Conservation (phyloP, 2,329 filamentous ascomycete species). For the Verticillium zaregamsianum region DNA sequence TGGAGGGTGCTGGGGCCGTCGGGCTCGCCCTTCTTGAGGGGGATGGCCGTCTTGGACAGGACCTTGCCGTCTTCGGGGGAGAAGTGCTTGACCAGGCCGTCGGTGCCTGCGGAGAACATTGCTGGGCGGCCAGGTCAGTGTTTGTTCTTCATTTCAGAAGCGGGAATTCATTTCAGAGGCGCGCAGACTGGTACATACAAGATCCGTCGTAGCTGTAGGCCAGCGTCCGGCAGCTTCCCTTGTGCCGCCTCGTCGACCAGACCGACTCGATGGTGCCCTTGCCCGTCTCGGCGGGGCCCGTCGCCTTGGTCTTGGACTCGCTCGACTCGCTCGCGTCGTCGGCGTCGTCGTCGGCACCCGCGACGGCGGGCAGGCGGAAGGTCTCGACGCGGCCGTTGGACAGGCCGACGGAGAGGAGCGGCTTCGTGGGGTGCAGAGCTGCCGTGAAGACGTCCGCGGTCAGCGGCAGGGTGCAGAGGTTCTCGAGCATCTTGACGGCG, state of each 20-base stretch:
- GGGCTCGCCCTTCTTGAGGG: slow-evolving; percentile 45
- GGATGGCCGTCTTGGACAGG: slow-evolving; percentile 76
- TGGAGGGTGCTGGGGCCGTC: slow-evolving; percentile 81
- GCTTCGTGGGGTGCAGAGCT: slow-evolving; percentile 77
- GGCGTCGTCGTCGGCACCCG: slow-evolving; percentile 37
- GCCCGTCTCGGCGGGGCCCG: slow-evolving; percentile 33
- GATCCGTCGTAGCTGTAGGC: slow-evolving; percentile 75
- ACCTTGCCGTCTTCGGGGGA: slow-evolving; percentile 61
- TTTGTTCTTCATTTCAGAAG: neutral
- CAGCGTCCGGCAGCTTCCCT: slow-evolving; percentile 84
- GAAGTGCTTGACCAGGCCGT: slow-evolving; percentile 55
- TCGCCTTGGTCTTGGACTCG: slow-evolving; percentile 36
- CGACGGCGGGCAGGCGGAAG: slow-evolving; percentile 60
- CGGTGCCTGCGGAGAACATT: slow-evolving; percentile 61
- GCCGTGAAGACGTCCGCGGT: slow-evolving; percentile 84
- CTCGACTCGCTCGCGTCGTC: slow-evolving; percentile 49
- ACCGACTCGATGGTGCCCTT: slow-evolving; percentile 73
- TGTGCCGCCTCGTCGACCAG: slow-evolving; percentile 87
- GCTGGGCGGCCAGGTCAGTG: slow-evolving; percentile 25
- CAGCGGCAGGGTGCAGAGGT: slow-evolving; percentile 84
- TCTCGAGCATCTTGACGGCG: slow-evolving; percentile 71
- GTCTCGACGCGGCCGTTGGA: slow-evolving; percentile 82
- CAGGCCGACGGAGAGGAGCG: slow-evolving; percentile 81
- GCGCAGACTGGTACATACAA: slow-evolving; percentile 40
- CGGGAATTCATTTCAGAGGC: no score